phyloP scores from a whole-genome alignment of 768 basidiomycete genomes.

The Russula vinacea region DNA sequence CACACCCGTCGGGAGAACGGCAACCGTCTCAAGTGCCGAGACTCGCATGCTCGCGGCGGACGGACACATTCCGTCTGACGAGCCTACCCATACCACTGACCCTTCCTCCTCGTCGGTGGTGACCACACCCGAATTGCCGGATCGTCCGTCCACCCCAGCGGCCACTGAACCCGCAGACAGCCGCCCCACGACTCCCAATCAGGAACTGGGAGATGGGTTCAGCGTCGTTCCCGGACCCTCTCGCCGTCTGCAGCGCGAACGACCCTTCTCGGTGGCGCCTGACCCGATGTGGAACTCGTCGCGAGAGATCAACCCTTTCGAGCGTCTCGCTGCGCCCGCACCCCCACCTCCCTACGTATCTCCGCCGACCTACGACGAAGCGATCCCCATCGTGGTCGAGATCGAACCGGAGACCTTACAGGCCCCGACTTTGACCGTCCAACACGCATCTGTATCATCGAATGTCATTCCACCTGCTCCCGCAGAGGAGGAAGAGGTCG shows the following conservation, averaged over 20 bases:
- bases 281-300: constrained; percentile 20
- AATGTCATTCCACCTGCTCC: neutral
- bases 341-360: neutral
- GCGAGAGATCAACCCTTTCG: neutral
- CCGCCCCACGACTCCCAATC: neutral
- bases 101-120: neutral
- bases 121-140: neutral
- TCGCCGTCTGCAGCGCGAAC: constrained; percentile 16
- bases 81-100: neutral
- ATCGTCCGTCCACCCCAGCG: neutral
- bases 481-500: neutral
- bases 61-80: neutral
- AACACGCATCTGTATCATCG: neutral
- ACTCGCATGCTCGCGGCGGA: neutral
- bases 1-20: neutral
- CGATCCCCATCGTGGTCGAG: neutral
- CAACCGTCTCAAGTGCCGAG: neutral
- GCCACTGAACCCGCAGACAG: neutral
- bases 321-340: neutral
- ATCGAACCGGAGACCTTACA: neutral
- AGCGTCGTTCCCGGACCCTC: neutral
- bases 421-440: neutral
- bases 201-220: neutral
- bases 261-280: neutral
- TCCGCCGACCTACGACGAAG: neutral